A percentile compares a stretch with the other conserved stretches of the same genome.
These are phyloP conservation scores for Kalaharituber pfeilii DNA, from an alignment of 2,329 filamentous ascomycete species.

Conservation along the genomic window DNA sequence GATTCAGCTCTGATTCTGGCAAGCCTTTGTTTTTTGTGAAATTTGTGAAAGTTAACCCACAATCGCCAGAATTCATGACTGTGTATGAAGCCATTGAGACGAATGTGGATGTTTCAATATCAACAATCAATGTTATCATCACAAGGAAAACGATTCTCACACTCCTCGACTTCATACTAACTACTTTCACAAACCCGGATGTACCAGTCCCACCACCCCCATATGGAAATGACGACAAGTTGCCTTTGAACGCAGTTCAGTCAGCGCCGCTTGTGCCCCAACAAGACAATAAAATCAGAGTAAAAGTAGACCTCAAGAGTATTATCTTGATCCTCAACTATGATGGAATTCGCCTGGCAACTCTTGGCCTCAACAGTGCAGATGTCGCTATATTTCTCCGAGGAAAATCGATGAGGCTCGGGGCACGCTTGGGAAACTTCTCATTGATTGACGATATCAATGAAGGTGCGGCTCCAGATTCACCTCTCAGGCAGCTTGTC, in stretches of 20 bases:
- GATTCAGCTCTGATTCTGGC: conserved; percentile 41
- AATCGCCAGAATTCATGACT: conserved; percentile 82
- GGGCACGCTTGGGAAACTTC: conserved; percentile 70
- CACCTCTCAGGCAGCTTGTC: conserved; percentile 67
- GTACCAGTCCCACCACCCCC: conserved; percentile 24
- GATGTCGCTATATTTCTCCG: conserved; percentile 79
- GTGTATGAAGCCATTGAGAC: conserved; percentile 87
- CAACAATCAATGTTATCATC: conserved; percentile 89
- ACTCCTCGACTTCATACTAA: conserved; percentile 77
- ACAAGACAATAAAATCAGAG: conserved; percentile 60
- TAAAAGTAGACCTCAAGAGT: conserved; percentile 84
- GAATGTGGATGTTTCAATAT: conserved; percentile 77
- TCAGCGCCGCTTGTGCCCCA: not conserved
- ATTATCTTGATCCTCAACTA: conserved; percentile 93
- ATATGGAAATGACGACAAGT: conserved; percentile 25
- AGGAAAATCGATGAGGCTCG: conserved; percentile 72
- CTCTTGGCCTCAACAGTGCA: conserved; percentile 77
- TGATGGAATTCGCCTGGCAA: conserved; percentile 86
- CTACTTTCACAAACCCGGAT: conserved; percentile 62
- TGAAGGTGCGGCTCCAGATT: conserved; percentile 64
- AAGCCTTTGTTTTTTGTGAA: conserved; percentile 58
- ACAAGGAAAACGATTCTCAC: conserved; percentile 86
- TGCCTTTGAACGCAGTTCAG: conserved; percentile 25
- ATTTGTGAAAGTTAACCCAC: conserved; percentile 71
- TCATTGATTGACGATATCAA: conserved; percentile 88